Evolutionary conservation across 2,329 filamentous ascomycete species (phyloP), one percentile per base, ranked within the genome.

Genomic region (Xylariomycetidae sp.): DNA sequence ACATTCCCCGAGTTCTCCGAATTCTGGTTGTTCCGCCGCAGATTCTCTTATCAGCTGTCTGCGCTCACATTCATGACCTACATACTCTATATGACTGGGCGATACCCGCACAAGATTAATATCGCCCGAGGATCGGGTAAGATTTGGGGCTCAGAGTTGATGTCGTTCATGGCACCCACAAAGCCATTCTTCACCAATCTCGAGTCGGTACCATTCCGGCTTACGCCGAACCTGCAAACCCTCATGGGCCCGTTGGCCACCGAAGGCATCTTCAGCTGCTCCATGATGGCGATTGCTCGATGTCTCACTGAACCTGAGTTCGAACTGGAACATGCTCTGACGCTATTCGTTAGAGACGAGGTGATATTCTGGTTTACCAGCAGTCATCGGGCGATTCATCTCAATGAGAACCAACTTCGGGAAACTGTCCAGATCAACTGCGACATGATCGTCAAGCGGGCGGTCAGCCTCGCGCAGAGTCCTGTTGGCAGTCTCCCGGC

Each of bases 31-130:
- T 99, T 99, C 86, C 85, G 92, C 38, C 82, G 89, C 38, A 89
- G 95, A 46, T 95, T 98, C 65, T 85, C 88, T 15, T 96, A 97
- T 68, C 92, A 98, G 63, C 82, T 95, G 41, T 90, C 92, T 14
- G 80, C 89, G 2, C 74, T 97, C 44, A 95, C 92, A 1, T 98
- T 98, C 66, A 95, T 98, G 85, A 97, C 92, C 4, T 98, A 97
- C 57, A 84, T 96, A 38, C 83, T 99, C 67, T 90, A 90, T 66
- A 97, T 98, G 80, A 88, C 90, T 57, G 88, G 88, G 58, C 85
- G 92, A 18, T 95, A 92, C 61, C 94, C 92, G 5, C 88, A 89
- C 62, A 98, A 98, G 72, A 83, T 97, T 60, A 84, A 85, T 62
- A 94, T 98, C 53, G 84, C 88, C 9, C 82, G 88, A 16, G 77